phyloP scores from a whole-genome alignment of 495 filamentous ascomycete species.

The Aspergillus mulundensis region DNA sequence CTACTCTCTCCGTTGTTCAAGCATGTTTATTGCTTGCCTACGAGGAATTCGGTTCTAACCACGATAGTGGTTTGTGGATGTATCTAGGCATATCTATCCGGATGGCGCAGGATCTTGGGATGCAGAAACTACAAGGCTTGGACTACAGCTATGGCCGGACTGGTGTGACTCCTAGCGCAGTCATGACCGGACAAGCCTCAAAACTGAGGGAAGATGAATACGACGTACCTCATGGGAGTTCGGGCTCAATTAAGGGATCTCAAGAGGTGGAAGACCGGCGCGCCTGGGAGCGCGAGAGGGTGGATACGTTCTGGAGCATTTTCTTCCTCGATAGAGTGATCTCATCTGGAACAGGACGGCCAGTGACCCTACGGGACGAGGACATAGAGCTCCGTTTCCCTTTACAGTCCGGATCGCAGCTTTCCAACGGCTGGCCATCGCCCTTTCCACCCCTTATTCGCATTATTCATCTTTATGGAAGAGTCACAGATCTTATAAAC shows the following conservation, averaged over 20 bases:
- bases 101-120: constrained; percentile 79
- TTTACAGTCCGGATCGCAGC: constrained; percentile 53
- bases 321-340: constrained; percentile 83
- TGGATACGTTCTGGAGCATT: constrained; percentile 81
- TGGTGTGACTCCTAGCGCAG: constrained; percentile 50
- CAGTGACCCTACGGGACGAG: constrained; percentile 73
- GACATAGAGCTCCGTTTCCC: constrained; percentile 78
- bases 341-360: constrained; percentile 75
- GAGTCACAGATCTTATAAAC: constrained; percentile 78
- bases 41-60: constrained; percentile 78
- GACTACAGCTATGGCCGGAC: constrained; percentile 59
- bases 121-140: constrained; percentile 73
- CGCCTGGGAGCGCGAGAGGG: constrained; percentile 64
- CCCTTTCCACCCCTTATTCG: constrained; percentile 75
- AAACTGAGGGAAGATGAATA: constrained; percentile 42
- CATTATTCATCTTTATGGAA: constrained; percentile 78
- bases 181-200: constrained; percentile 43
- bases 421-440: constrained; percentile 61
- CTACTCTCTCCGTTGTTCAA: constrained; percentile 73
- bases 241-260: constrained; percentile 18
- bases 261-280: constrained; percentile 37
- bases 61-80: constrained; percentile 88
- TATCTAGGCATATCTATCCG: constrained; percentile 79
- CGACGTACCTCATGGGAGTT: constrained; percentile 31
- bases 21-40: constrained; percentile 79